Evolutionary conservation across 2,329 filamentous ascomycete genomes (phyloP), one percentile per base, ranked within the genome.

Genomic region (Microcera coccophila): DNA sequence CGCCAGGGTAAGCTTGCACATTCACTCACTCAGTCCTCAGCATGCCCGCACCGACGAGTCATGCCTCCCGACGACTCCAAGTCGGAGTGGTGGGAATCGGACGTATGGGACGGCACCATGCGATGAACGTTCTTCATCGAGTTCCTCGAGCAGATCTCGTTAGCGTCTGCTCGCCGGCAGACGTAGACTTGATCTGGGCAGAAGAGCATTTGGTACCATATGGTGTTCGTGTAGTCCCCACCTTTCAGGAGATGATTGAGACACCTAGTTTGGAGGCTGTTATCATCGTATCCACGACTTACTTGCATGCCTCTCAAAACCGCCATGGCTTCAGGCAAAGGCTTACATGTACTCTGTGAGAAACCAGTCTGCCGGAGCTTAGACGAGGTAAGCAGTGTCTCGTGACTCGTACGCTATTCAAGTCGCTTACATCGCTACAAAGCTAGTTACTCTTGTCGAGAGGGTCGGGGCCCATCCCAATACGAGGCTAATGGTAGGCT

Each of bases 301-400:
- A 74, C 0, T 75, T 73, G n/a, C 78, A 82, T 50, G 0, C 68
- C 75, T 47, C 74, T 81, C 54, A 69, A 76, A 4, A 75, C 78
- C 55, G 70, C 72, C 49, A 75, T 75, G 16, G 78, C 81, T 39
- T n/a, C n/a, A n/a, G 60, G 74, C 39, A 67, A 67, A 3, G 69
- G 73, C 38, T 70, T 74, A 54, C 78, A 81, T 53, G 75, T 80
- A 0, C 62, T 81, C 12, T 80, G 76, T 57, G 78, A 81, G 65
- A 81, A 81, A 66, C 78, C 77, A 3, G 57, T 79, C 36, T 75
- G 22, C 12, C 7, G 7, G 7, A 7, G 7, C 12, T 7, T 12
- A 26, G 22, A 7, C 22, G 22, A 26, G 22, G 22, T 26, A 26
- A 26, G 12, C 22, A 26, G 7, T 26, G 12, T 12, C 22, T 26